Evolutionary conservation across 1,284 basidiomycete species (phyloP).

Genomic region (Heterobasidion irregulare): DNA sequence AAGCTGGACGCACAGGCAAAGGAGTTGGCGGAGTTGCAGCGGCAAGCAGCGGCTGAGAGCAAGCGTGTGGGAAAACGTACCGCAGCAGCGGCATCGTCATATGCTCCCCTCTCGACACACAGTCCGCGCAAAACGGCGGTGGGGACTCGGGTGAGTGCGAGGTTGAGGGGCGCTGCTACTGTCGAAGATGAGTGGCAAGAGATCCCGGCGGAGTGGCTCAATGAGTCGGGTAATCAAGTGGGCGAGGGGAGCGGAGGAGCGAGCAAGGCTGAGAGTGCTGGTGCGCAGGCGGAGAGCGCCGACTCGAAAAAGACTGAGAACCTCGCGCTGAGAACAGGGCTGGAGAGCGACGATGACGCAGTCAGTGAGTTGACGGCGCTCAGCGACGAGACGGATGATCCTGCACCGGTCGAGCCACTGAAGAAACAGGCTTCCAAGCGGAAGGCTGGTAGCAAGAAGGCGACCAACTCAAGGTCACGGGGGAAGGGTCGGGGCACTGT

Average conservation of each 20-base stretch:
- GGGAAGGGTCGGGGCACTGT: conserved; percentile 3
- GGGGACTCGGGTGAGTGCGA: conserved; percentile 60
- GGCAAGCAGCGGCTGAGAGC: conserved; percentile 28
- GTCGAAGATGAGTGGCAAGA: conserved; percentile 69
- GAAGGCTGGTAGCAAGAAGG: conserved; percentile 1
- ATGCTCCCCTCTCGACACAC: neutral
- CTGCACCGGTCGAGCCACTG: neutral
- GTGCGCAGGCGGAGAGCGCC: conserved; percentile 8
- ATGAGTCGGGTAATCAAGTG: conserved; percentile 14
- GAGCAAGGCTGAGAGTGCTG: conserved; percentile 2
- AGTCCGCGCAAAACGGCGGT: conserved; percentile 11
- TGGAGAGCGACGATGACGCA: conserved; percentile 47
- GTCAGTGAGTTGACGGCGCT: conserved; percentile 68
- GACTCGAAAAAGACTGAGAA: conserved; percentile 7
- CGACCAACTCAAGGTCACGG: conserved; percentile 1
- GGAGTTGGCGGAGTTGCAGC: conserved; percentile 54
- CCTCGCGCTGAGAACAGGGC: conserved; percentile 33
- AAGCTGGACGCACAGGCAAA: conserved; percentile 62
- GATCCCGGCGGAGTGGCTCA: conserved; percentile 70
- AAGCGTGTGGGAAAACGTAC: conserved; percentile 6
- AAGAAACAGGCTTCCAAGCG: neutral
- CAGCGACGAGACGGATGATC: conserved; percentile 28
- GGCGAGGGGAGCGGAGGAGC: conserved; percentile 9
- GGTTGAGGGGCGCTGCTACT: conserved; percentile 41
- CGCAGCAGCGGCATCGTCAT: neutral